phyloP scores from a whole-genome alignment of 148 eudicot species.

The Rhododendron griersonianum region DNA sequence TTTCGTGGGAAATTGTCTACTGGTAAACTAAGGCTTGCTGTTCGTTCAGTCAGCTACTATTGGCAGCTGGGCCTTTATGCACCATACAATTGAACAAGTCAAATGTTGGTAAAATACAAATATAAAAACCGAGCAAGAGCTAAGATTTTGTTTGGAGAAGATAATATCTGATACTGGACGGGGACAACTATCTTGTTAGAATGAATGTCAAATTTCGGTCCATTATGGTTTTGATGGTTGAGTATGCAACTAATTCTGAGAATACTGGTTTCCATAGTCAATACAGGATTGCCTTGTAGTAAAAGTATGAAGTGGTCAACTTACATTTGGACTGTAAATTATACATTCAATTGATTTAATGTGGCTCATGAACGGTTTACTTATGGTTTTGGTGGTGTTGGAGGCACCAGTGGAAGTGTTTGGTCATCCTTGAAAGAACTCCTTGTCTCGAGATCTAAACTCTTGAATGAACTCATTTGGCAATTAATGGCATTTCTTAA shows the following conservation, averaged over 20 bases:
- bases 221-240: neutral
- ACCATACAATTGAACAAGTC: neutral
- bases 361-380: neutral
- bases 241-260: neutral
- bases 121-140: neutral
- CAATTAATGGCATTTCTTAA: neutral
- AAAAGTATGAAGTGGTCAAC: neutral
- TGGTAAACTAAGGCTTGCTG: neutral
- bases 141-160: neutral
- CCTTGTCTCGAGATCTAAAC: neutral
- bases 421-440: neutral
- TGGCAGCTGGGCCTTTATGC: neutral
- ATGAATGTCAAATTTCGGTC: neutral
- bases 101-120: neutral
- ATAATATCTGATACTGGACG: neutral
- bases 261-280: neutral
- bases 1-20: neutral
- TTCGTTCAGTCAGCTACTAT: neutral
- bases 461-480: neutral
- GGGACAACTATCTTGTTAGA: neutral
- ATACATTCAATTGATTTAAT: neutral
- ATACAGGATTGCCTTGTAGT: neutral
- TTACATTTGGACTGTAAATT: neutral
- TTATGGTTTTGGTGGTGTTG: neutral
- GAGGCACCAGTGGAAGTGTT: neutral